Evolutionary conservation across 1,284 basidiomycete species (phyloP), one percentile per base, ranked within the genome.

Genomic region (Cryptococcus sp.): DNA sequence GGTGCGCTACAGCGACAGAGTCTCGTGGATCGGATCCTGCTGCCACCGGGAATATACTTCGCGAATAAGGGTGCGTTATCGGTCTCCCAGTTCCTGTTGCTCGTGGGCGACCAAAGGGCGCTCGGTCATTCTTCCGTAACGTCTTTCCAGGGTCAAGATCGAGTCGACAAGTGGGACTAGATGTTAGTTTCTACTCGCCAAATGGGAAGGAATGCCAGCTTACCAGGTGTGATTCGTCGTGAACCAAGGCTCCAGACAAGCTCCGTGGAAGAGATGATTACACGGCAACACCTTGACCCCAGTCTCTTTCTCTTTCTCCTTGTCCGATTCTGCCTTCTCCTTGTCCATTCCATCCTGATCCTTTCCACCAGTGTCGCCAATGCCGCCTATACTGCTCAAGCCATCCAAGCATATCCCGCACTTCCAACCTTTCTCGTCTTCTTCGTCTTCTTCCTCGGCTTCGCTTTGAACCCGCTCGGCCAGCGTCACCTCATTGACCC

Each of bases 61-160:
- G 35, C 25, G 45, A n/a, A 22, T 47, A 47, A 4, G 45, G 45
- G 22, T 47, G 45, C 6, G 43, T 16, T 5, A 28, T n/a, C 3
- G 19, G 25, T 18, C 37, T 33, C 14, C 48, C 51, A 3, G 43
- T 19, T 2, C 34, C 31, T n/a, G 35, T 38, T 18, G 52, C 43
- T 21, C 28, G 28, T 14, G 52, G 43, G 1, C 40, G 32, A 35
- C 48, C 36, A 16, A 26, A 25, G 19, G 55, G 57, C n/a, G 38
- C 45, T 19, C 59, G 53, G 3, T 57, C 50, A 3, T 63, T 56
- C 4, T n/a, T 9, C 25, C 47, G 11, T 9, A 70, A 59, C 2
- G 70, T 70, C 11, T 66, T 58, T 9, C 69, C 49, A 0, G 72
- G 72, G 52, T 74, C 72, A 14, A 74, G 61, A 43, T 74, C 69